Evolutionary conservation across 495 filamentous ascomycete species (phyloP), one percentile per base, ranked within the genome.

Genomic region (Pyronema domesticum): DNA sequence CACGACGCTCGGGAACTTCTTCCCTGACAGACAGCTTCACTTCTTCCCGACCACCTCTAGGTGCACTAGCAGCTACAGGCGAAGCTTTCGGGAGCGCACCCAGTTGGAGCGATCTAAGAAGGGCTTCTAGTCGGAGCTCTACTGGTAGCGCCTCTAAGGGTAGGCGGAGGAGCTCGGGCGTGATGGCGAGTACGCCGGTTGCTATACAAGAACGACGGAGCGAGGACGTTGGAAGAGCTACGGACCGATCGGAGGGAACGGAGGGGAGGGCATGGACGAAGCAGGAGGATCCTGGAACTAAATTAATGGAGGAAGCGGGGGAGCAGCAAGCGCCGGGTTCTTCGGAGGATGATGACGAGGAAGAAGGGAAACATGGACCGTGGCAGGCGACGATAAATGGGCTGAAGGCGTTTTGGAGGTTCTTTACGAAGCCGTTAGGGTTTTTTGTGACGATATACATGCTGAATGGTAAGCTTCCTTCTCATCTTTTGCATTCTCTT

Each of bases 371-470:
- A 13, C 61, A 54, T 6, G 55, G 53, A 7, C 60, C 57, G 57
- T 68, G 66, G 66, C 61, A 57, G 0, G 59, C 58, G 8, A 63
- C 63, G 0, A 53, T 57, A 14, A 55, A 54, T 42, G 66, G 66
- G 1, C 46, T 68, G 3, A 40, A 43, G 10, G 59, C 59, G 13
- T 61, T 68, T 42, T 68, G 66, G 66, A 65, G 58, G 14, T 68
- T 59, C 37, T 64, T 65, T 34, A 42, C 15, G 3, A 65, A 47
- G 6, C 62, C 62, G 7, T 5, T 60, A 0, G 85, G 86, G 9
- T 83, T 87, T 65, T 70, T 86, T 56, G 72, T 87, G 44, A 81
- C 77, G 1, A 65, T 93, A 42, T 93, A 94, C 69, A 80, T 80
- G 15, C 76, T 91, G 33, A 65, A 65, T 30, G 15, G 47, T 50